Base-by-base conservation (phyloP, 1,284 basidiomycete genomes). In the Microbotryomycetes sp. region DNA sequence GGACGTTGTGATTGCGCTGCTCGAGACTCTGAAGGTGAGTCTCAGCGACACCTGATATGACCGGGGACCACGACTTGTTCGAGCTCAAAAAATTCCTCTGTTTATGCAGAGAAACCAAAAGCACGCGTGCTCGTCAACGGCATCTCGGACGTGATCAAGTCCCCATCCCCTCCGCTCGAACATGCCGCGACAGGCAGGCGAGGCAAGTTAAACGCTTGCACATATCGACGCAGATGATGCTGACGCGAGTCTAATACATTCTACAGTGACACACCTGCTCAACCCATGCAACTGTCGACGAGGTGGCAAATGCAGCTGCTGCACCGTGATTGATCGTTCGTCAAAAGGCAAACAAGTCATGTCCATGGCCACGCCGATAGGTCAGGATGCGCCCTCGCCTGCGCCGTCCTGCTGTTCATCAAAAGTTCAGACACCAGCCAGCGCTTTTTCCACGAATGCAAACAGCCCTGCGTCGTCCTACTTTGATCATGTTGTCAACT, bases 291-390 rank as follows among this genome's bases (percentile, higher is more conserved):
- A 62, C 49, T 69, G 67, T 26, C 57, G 56, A 3, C 54, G 47
- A 3, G 63, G 65, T 19, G 65, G 67, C 7, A 45, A 48, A 3
- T 69, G 67, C 56, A 54, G 26, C 32, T 69, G 67, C 59, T 69
- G 65, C 16, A 26, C 47, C 15, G 31, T 49, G 19, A 51, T 56
- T 32, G 22, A 53, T 16, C 36, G 22, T 42, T n/a, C n/a, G n/a
- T 36, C 54, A 25, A 49, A 28, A n/a, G 51, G 54, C 48, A 56
- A 60, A 16, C 19, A 19, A 16, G 6, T 23, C 9, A 32, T 48
- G 29, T 22, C 26, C 22, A 12, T 22, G 46, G 46, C 15, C 12
- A 31, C 54, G 32, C 31, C 57, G 4, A 56, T 60, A 28, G 54
- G 62, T 16, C 29, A 32, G 6, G 26, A 31, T 2, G 42, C 12